phyloP scores from a whole-genome alignment of 2,329 filamentous ascomycete species.

The Cryphonectria radicalis region DNA sequence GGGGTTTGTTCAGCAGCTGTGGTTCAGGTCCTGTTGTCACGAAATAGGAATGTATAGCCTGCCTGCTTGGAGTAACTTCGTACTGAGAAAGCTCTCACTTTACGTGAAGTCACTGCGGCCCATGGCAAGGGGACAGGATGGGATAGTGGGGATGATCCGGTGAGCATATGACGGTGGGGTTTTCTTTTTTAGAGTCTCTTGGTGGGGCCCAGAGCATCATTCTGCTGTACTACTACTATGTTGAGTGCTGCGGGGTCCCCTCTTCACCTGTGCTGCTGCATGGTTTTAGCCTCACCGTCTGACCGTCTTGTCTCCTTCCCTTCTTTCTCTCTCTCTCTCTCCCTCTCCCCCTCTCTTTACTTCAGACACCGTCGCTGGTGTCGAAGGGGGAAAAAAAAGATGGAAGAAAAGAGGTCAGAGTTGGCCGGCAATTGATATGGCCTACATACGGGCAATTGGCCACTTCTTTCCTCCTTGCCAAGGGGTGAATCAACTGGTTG shows the following conservation, averaged over 20 bases:
- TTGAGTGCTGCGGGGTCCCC: not conserved
- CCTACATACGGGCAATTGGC: not conserved
- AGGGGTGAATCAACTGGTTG: not conserved
- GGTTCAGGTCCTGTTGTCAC: not conserved
- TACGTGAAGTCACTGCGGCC: not conserved
- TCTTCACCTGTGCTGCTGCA: not conserved
- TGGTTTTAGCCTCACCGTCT: not conserved
- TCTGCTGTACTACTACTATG: not conserved
- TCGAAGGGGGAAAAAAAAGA: not conserved
- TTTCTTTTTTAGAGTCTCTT: not conserved
- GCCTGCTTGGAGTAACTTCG: not conserved
- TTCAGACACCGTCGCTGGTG: not conserved
- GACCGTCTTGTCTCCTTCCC: not conserved
- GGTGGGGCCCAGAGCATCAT: slow-evolving; percentile 17
- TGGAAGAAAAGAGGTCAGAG: not conserved
- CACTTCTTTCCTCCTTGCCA: not conserved
- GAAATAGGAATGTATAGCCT: not conserved
- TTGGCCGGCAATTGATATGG: not conserved
- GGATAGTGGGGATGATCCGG: slow-evolving; percentile 6
- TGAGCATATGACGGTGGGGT: slow-evolving; percentile 20
- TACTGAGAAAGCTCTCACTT: not conserved
- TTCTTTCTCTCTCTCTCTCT: not conserved
- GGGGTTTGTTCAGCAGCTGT: not conserved
- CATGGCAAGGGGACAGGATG: not conserved
- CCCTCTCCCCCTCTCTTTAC: too few relatives aligned